Conservation (phyloP, 2,329 filamentous ascomycete genomes). For the Colletotrichum lini region DNA sequence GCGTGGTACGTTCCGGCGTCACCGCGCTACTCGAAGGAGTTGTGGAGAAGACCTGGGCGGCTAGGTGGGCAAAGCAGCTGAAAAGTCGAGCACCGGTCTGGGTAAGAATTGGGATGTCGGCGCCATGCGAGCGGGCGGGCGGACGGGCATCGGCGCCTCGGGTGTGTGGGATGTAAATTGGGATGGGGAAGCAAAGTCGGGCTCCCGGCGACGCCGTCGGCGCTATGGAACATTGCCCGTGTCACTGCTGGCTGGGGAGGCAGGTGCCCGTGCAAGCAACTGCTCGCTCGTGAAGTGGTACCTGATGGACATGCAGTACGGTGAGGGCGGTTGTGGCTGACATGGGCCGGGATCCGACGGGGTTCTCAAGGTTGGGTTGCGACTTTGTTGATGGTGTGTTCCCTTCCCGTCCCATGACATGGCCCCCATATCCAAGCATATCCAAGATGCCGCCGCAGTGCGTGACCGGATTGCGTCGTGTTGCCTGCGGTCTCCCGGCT, state of each 20-base stretch:
- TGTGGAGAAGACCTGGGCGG: background rate
- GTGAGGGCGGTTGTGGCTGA: background rate
- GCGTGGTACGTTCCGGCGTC: background rate
- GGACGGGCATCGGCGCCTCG: slow-evolving; percentile 12
- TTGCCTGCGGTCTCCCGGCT: slow-evolving; percentile 6
- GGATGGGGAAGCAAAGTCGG: slow-evolving; percentile 7
- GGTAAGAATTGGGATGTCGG: background rate
- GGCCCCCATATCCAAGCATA: no score
- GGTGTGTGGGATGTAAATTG: slow-evolving; percentile 4
- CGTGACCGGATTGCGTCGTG: background rate
- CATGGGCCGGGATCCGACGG: slow-evolving; percentile 12
- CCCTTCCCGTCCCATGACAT: background rate
- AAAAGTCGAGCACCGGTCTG: no score
- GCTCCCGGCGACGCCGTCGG: slow-evolving; percentile 34
- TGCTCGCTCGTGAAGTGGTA: background rate
- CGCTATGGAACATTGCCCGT: slow-evolving; percentile 19
- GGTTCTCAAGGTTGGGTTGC: background rate
- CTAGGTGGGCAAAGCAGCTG: background rate
- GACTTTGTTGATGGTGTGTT: background rate
- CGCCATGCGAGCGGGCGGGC: background rate
- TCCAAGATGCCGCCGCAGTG: background rate
- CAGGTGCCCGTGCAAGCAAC: no score
- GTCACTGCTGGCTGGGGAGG: background rate
- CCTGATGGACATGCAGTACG: background rate
- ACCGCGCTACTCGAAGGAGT: background rate